A percentile compares a stretch with the other conserved stretches of the same genome.
Evolutionary conservation across 768 basidiomycete genomes (phyloP).

Genomic region (Xerocomellus intermedius): DNA sequence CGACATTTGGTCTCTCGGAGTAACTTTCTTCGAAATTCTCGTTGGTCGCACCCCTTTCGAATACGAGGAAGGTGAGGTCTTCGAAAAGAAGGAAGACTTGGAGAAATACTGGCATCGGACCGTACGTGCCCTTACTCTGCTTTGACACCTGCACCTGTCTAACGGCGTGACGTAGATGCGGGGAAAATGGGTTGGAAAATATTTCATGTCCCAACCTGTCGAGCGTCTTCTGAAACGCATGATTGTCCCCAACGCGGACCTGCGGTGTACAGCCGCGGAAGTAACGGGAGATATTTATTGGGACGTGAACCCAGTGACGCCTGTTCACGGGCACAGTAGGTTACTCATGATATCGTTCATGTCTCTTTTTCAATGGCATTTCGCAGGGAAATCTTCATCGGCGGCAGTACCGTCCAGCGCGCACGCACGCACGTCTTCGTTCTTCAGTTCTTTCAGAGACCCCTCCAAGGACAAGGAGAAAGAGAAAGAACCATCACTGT

Average conservation of each 20-base stretch:
- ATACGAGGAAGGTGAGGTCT: slow-evolving; percentile 72
- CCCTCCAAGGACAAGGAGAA: slow-evolving; percentile 26
- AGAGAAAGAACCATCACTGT: slow-evolving; percentile 27
- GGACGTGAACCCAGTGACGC: slow-evolving; percentile 36
- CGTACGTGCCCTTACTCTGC: slow-evolving; percentile 36
- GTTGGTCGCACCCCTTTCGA: slow-evolving; percentile 93
- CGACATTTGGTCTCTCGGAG: slow-evolving; percentile 81
- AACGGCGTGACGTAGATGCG: slow-evolving; percentile 44
- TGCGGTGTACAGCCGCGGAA: slow-evolving; percentile 68
- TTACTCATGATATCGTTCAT: slow-evolving; percentile 17
- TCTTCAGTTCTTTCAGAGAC: slow-evolving; percentile 20
- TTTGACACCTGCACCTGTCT: not conserved
- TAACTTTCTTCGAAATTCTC: slow-evolving; percentile 94
- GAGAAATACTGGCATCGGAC: slow-evolving; percentile 88
- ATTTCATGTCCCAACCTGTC: slow-evolving; percentile 58
- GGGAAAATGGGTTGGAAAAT: slow-evolving; percentile 80
- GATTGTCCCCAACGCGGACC: slow-evolving; percentile 79
- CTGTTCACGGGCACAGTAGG: slow-evolving; percentile 43
- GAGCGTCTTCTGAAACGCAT: slow-evolving; percentile 74
- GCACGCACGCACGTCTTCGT: slow-evolving; percentile 17
- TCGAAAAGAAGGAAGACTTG: slow-evolving; percentile 74
- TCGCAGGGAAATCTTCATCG: slow-evolving; percentile 37
- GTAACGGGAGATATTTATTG: slow-evolving; percentile 70
- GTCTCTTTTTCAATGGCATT: not conserved
- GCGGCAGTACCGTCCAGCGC: slow-evolving; percentile 11